These are phyloP conservation scores for Coemansia sp. DNA, from an alignment of 192 early-diverging fungal genomes.

Conservation along the genomic window DNA sequence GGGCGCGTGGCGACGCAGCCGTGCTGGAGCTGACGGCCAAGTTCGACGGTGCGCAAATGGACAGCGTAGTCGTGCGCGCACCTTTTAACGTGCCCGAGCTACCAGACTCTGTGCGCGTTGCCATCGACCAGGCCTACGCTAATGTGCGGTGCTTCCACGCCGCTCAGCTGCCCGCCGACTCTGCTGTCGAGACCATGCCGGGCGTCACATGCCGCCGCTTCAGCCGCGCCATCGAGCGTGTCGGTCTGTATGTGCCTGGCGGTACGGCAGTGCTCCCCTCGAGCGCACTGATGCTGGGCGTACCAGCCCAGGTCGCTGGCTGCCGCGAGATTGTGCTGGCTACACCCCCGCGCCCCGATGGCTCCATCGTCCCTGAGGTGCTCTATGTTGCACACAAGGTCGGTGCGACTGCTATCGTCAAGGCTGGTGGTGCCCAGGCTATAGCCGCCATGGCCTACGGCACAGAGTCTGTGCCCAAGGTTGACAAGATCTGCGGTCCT, in stretches of 20 bases:
- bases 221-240: constrained; percentile 90
- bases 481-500: constrained; percentile 99
- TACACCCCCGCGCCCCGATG: constrained; percentile 90
- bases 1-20: constrained; percentile 80
- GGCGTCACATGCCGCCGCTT: constrained; percentile 95
- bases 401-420: constrained; percentile 87
- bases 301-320: constrained; percentile 96
- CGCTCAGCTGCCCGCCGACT: constrained; percentile 77
- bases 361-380: constrained; percentile 91
- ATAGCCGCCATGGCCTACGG: constrained; percentile 99
- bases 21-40: constrained; percentile 82
- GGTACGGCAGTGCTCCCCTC: constrained; percentile 97
- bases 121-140: constrained; percentile 94
- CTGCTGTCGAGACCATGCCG: constrained; percentile 95
- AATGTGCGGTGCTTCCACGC: constrained; percentile 94
- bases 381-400: constrained; percentile 98
- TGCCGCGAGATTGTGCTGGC: constrained; percentile 95
- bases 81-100: constrained; percentile 75
- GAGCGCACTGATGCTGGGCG: constrained; percentile 93
- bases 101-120: constrained; percentile 64
- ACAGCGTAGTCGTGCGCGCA: constrained; percentile 71
- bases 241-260: constrained; percentile 98
- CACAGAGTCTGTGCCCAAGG: constrained; percentile 93
- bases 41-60: constrained; percentile 86
- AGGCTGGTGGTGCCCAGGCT: constrained; percentile 97